phyloP scores from a whole-genome alignment of 371 early-diverging fungal genomes.

The Lichtheimia hyalospora region DNA sequence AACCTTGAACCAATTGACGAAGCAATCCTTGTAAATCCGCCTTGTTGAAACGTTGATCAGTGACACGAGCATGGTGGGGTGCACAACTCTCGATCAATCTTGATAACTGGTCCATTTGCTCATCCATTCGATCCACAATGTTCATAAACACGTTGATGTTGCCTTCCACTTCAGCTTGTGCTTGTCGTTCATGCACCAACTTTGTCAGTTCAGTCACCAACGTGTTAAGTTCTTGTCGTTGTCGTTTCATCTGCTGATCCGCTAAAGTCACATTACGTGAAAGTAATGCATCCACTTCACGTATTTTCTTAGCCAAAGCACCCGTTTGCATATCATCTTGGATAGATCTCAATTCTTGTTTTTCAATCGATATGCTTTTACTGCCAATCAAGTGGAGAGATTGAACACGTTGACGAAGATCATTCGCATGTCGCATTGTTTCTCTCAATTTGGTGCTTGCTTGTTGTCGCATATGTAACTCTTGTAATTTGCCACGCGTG shows the following conservation, averaged over 20 bases:
- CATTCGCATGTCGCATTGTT: slow-evolving; percentile 36
- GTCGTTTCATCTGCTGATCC: slow-evolving; percentile 31
- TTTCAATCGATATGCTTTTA: slow-evolving; percentile 39
- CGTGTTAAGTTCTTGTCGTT: slow-evolving; percentile 27
- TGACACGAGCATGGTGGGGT: slow-evolving; percentile 32
- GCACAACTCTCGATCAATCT: slow-evolving; percentile 37
- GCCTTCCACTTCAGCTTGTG: slow-evolving; percentile 43
- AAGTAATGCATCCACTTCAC: slow-evolving; percentile 33
- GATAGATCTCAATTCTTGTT: slow-evolving; percentile 37
- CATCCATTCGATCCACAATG: slow-evolving; percentile 44
- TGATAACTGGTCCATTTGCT: slow-evolving; percentile 28
- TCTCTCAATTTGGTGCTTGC: slow-evolving; percentile 37
- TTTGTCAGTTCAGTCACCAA: slow-evolving; percentile 31
- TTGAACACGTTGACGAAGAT: slow-evolving; percentile 35
- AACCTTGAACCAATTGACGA: slow-evolving; percentile 33
- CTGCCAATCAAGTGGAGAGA: slow-evolving; percentile 35
- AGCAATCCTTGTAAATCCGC: slow-evolving; percentile 49
- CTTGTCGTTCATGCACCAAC: slow-evolving; percentile 32
- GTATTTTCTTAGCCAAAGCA: slow-evolving; percentile 25
- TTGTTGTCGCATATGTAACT: slow-evolving; percentile 31
- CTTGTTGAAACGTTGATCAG: slow-evolving; percentile 37
- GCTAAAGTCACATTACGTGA: slow-evolving; percentile 15
- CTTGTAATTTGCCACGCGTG: slow-evolving; percentile 31
- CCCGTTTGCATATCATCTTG: slow-evolving; percentile 34
- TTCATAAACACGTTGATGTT: slow-evolving; percentile 42